Base-by-base conservation (phyloP, 148 eudicot species). In the Drosera capensis region DNA sequence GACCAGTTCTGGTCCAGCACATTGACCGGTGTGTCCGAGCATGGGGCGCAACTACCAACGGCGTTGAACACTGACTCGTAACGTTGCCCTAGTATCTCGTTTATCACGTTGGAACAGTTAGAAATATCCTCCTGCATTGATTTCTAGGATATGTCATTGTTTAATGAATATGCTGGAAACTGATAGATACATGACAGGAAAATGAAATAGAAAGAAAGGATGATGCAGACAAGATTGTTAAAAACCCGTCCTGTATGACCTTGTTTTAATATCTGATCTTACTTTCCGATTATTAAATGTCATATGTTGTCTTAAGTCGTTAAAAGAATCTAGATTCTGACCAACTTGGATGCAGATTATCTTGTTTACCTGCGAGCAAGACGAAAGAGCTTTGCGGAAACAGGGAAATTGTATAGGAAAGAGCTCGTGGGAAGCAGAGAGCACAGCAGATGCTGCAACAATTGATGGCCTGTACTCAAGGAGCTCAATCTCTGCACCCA, bases 391-490 rank as follows among this genome's bases (percentile, higher is more conserved):
- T 30, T 59, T 34, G 42, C 26, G 24, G 28, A 58, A 56, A 47
- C 55, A 20, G 20, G 67, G 56, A 46, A 58, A 58, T 49, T 72
- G 72, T 14, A 54, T 34, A 22, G 82, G 82, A 39, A 72, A 61
- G 6, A 72, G 63, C 22, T 76, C 82, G 23, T 68, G 59, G 16
- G 70, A 57, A 25, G 78, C 78, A 42, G 37, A 56, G 23, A 76
- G 70, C 38, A 76, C 63, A 15, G 82, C 74, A 14, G 75, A 55
- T 23, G 82, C 75, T 13, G 75, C 66, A 16, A 72, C 47, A 21
- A 72, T 25, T 0, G 82, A 76, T 20, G 82, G 75, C 24, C 51
- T 68, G 64, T 65, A 76, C 55, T 72, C 70, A 13, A 72, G 58
- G 13, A 68, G 28, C 63, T 48, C 62, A 7, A 61, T 52, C 14